These are phyloP conservation scores for Thalassiosira profunda DNA, from an alignment of 108 stramenopile species.

Conservation along the genomic window DNA sequence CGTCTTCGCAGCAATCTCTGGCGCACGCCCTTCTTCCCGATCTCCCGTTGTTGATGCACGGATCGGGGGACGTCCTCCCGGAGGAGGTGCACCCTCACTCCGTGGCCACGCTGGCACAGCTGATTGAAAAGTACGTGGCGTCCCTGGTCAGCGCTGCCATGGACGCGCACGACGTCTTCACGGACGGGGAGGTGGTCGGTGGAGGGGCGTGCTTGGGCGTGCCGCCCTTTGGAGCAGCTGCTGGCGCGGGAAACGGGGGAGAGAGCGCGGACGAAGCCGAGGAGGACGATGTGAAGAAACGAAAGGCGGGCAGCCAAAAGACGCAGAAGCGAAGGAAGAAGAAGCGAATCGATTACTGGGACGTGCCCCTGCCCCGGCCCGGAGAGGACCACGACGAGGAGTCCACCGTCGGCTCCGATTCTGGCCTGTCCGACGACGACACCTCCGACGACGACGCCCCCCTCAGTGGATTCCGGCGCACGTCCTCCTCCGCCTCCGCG, in stretches of 20 bases:
- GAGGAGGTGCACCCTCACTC: conserved; percentile 61
- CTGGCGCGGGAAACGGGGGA: neutral
- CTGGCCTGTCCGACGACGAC: conserved; percentile 14
- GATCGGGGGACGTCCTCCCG: conserved; percentile 76
- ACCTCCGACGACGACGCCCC: conserved; percentile 9
- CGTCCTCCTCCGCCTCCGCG: neutral
- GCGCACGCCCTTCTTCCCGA: conserved; percentile 55
- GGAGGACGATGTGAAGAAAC: neutral
- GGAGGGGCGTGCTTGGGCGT: conserved; percentile 26
- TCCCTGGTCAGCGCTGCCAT: conserved; percentile 75
- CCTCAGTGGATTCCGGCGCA: conserved; percentile 10
- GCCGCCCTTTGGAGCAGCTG: conserved; percentile 21
- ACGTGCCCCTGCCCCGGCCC: conserved; percentile 72
- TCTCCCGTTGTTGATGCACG: conserved; percentile 84
- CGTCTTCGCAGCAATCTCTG: no score
- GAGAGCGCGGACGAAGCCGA: conserved; percentile 8
- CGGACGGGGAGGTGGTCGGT: conserved; percentile 60
- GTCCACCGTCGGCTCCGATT: neutral
- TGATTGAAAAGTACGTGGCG: conserved; percentile 75
- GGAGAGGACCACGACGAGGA: conserved; percentile 2
- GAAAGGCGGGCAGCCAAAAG: conserved; percentile 15
- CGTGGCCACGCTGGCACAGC: conserved; percentile 58
- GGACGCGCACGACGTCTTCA: conserved; percentile 78
- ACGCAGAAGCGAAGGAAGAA: conserved; percentile 14
- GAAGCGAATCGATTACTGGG: conserved; percentile 71